Conservation (phyloP, 2,329 filamentous ascomycete genomes). For the Penicillium sp. region DNA sequence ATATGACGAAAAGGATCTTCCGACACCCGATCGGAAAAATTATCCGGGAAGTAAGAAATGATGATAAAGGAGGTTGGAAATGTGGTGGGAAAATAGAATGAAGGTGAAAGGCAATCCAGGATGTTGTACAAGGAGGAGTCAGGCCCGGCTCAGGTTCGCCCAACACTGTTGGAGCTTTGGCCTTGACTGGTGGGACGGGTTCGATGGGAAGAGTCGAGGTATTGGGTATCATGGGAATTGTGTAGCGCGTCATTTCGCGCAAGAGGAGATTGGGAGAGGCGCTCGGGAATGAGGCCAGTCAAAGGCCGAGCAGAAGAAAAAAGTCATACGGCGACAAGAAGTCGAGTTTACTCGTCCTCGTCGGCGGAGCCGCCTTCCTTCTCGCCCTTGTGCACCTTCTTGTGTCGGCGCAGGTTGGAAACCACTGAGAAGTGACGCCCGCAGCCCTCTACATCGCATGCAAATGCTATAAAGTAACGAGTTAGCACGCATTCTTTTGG, state of each 20-base stretch:
- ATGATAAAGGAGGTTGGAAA: not conserved
- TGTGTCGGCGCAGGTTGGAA: conserved; percentile 89
- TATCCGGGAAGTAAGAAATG: conserved; percentile 5
- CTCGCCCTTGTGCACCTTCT: conserved; percentile 86
- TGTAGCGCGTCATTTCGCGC: conserved; percentile 1
- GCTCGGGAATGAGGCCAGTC: conserved; percentile 5
- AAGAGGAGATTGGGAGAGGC: conserved; percentile 5
- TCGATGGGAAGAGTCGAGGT: not conserved
- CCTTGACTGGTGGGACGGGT: conserved; percentile 2
- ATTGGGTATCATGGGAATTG: conserved; percentile 1
- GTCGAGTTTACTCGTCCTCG: conserved; percentile 40
- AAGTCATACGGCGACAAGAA: conserved; percentile 2
- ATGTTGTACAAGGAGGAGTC: conserved; percentile 35
- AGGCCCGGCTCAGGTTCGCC: not conserved
- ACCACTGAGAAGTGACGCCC: conserved; percentile 97
- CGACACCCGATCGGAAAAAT: conserved; percentile 14
- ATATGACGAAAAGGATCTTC: conserved; percentile 8
- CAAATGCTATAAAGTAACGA: conserved; percentile 66
- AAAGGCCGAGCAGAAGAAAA: conserved; percentile 18
- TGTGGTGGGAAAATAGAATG: conserved; percentile 1
- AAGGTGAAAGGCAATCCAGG: conserved; percentile 11
- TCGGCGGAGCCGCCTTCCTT: conserved; percentile 43
- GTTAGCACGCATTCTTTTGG: conserved; percentile 21
- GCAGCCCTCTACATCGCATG: conserved; percentile 91
- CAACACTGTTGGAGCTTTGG: conserved; percentile 21